Evolutionary conservation across 225 moss, liverwort and hornwort species (phyloP), one percentile per base, ranked within the genome.

Genomic region (Pleurozium schreberi): DNA sequence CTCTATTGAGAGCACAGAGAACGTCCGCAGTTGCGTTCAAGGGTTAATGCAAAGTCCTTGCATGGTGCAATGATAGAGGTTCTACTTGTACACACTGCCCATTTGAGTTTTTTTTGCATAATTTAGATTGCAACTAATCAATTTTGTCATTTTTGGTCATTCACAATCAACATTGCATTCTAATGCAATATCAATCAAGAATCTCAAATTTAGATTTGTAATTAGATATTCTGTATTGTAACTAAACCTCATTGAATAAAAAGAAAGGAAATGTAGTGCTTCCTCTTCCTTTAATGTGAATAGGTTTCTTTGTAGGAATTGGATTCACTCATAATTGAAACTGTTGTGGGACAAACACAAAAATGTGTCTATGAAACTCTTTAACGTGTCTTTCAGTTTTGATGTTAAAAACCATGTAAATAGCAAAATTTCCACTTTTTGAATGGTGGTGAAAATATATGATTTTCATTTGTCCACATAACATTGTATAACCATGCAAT

Each of bases 261-360:
- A 5, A 16, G 0, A 43, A 71, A 43, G 42, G 42, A 26, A 42
- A 70, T 43, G 26, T 43, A 12, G 45, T 45, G 17, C 10, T 30
- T 6, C 0, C 1, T 45, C 4, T 11, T 45, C 3, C 0, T 18
- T 0, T 0, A 11, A 0, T 74, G 2, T 28, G 17, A 28, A 18
- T 28, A 5, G 43, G 4, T 0, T 73, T 73, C 16, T 17, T 45
- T 73, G 17, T 27, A 45, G 10, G 45, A 28, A 71, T 9, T 16
- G 1, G 3, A 71, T 43, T 43, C 27, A 5, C 1, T 27, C 3
- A 71, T 16, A 27, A 14, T 71, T 70, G 27, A n/a, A n/a, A n/a
- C n/a, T n/a, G n/a, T n/a, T 43, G 17, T 4, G 1, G 28, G 2
- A 43, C 0, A 28, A 0, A 43, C 6, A 3, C 2, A 45, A 43